These are phyloP conservation scores for Talaromyces atroroseus DNA, from an alignment of 2,329 filamentous ascomycete genomes.

Conservation along the genomic window DNA sequence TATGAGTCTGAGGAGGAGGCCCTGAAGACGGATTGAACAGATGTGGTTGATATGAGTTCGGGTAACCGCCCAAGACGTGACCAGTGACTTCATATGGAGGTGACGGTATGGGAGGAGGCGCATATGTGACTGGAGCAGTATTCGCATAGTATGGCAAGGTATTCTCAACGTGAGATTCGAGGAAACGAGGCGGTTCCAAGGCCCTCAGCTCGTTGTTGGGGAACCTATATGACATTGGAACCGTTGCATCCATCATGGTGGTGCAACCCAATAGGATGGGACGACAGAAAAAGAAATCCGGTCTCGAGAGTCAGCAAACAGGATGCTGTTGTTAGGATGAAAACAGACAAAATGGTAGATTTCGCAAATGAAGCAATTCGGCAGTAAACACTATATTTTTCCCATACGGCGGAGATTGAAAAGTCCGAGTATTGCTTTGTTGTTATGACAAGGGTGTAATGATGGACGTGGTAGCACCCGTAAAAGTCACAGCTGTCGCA, in stretches of 20 bases:
- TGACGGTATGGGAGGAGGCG: constrained; percentile 30
- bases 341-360: not conserved
- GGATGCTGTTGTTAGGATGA: not conserved
- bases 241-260: constrained; percentile 34
- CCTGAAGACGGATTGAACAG: constrained; percentile 7
- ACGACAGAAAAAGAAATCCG: not conserved
- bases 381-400: not conserved
- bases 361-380: not conserved
- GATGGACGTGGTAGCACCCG: not conserved
- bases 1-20: constrained; percentile 2
- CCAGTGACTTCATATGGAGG: constrained; percentile 28
- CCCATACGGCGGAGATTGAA: not conserved
- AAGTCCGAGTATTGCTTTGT: constrained; percentile 1
- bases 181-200: constrained; percentile 32
- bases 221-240: constrained; percentile 38
- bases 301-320: not conserved
- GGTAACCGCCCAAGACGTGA: constrained; percentile 28
- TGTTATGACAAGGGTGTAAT: not conserved
- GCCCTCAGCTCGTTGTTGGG: constrained; percentile 32
- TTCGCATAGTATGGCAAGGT: constrained; percentile 34
- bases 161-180: constrained; percentile 28
- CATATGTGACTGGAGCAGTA: constrained; percentile 31
- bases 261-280: not conserved
- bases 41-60: constrained; percentile 29
- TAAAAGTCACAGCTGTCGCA: not conserved